Evolutionary conservation across 2,329 filamentous ascomycete species (phyloP).

Genomic region (Aspergillus sp.): DNA sequence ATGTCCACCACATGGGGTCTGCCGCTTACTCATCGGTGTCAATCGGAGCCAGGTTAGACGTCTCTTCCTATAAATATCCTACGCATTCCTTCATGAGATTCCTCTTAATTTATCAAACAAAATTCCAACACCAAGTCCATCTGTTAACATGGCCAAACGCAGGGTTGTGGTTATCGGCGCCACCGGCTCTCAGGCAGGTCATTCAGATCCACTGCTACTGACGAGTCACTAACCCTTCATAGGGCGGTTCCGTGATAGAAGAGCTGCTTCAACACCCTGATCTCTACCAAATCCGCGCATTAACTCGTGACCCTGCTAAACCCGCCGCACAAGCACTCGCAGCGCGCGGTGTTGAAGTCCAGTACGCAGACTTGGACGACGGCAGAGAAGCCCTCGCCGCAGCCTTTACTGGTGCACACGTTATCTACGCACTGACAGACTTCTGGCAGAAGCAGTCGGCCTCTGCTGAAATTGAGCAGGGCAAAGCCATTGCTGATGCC

Average conservation of each 20-base stretch:
- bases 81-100: too few species aligned
- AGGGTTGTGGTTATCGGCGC: slow-evolving; percentile 14
- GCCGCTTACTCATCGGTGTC: too few species aligned
- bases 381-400: slow-evolving; percentile 4
- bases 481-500: slow-evolving; percentile 13
- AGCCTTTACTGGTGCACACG: slow-evolving; percentile 9
- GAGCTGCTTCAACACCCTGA: slow-evolving; percentile 44
- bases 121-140: too few species aligned
- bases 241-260: slow-evolving; percentile 50
- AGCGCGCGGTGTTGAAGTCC: slow-evolving; percentile 20
- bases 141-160: background rate
- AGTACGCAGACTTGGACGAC: slow-evolving; percentile 19
- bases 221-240: background rate
- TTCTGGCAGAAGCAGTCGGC: slow-evolving; percentile 15
- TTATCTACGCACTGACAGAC: slow-evolving; percentile 14
- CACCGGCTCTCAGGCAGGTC: slow-evolving; percentile 13
- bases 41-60: too few species aligned
- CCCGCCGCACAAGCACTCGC: slow-evolving; percentile 22
- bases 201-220: background rate
- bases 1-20: too few species aligned
- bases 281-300: slow-evolving; percentile 49
- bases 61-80: too few species aligned
- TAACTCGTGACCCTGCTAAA: slow-evolving; percentile 44
- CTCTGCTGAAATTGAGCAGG: slow-evolving; percentile 10
- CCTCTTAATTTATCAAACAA: too few species aligned